Conservation (phyloP, 2,329 filamentous ascomycete genomes). For the Pseudophaeomoniella oleicola region DNA sequence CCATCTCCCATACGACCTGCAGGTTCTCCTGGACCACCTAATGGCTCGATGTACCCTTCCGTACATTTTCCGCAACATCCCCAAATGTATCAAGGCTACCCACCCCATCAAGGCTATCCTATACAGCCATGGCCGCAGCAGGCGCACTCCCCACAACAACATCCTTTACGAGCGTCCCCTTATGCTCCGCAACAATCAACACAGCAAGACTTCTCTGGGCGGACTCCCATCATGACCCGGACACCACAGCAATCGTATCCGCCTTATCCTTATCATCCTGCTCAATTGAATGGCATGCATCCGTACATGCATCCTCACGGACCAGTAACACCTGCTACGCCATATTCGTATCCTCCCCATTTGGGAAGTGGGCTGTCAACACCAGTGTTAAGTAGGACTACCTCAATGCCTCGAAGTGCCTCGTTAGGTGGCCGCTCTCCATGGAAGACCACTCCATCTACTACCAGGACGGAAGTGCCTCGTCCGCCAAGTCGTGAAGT, state of each 20-base stretch:
- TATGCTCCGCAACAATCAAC: neutral
- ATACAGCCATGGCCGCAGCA: neutral
- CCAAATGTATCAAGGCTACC: neutral
- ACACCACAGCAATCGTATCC: neutral
- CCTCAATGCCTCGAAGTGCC: neutral
- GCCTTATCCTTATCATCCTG: neutral
- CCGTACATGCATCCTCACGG: neutral
- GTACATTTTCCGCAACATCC: neutral
- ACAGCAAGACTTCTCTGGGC: neutral
- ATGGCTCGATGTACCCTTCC: neutral
- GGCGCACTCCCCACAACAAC: neutral
- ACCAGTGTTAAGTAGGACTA: neutral
- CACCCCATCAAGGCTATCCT: neutral
- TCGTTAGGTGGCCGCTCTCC: neutral
- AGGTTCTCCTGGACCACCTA: neutral
- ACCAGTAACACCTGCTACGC: neutral
- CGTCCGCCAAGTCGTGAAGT: neutral
- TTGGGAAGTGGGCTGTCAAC: no score
- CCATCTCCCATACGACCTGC: slow-evolving; percentile 1
- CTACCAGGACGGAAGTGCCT: neutral
- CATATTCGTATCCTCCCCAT: neutral
- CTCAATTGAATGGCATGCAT: neutral
- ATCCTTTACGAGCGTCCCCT: neutral
- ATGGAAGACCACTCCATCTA: neutral
- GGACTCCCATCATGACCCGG: neutral